A percentile compares a stretch with the other conserved stretches of the same genome.
Evolutionary conservation across 2,329 filamentous ascomycete genomes (phyloP).

Genomic region (Verticillium nubilum): DNA sequence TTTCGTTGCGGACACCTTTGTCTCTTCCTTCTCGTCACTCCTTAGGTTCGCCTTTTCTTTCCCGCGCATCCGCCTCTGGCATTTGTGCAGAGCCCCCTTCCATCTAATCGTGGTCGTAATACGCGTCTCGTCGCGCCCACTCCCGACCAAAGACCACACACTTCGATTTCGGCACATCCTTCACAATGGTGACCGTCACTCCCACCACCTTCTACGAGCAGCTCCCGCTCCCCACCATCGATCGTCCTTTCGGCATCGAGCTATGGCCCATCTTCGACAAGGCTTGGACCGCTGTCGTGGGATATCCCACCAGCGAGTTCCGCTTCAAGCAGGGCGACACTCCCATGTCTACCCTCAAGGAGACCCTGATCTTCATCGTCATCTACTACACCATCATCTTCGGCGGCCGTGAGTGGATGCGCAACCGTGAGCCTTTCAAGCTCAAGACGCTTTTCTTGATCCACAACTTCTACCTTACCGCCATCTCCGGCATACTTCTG

Average conservation of each 20-base stretch:
- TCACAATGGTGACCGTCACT: constrained; percentile 26
- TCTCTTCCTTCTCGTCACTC: constrained; percentile 33
- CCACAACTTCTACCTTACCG: constrained; percentile 92
- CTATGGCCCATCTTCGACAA: constrained; percentile 95
- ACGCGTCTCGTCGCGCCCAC: neutral
- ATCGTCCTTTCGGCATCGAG: constrained; percentile 84
- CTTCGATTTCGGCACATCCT: neutral
- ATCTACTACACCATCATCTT: constrained; percentile 94
- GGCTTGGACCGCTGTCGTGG: constrained; percentile 68
- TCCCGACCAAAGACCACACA: neutral
- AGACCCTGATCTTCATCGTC: constrained; percentile 73
- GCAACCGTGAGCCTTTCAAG: constrained; percentile 77
- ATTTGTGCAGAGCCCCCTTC: neutral
- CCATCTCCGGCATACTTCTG: constrained; percentile 75
- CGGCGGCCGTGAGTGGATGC: constrained; percentile 88
- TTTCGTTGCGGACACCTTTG: constrained; percentile 21
- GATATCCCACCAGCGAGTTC: constrained; percentile 84
- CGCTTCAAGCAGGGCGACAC: constrained; percentile 75
- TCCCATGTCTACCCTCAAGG: constrained; percentile 83
- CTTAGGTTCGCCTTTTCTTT: constrained; percentile 23
- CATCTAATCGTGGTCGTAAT: neutral
- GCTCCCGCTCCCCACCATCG: constrained; percentile 71
- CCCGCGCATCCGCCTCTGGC: neutral
- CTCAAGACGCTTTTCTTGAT: constrained; percentile 87
- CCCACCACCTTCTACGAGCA: constrained; percentile 46